These are phyloP conservation scores for Fusarium chuoi DNA, from an alignment of 2,329 filamentous ascomycete genomes.

Conservation along the genomic window DNA sequence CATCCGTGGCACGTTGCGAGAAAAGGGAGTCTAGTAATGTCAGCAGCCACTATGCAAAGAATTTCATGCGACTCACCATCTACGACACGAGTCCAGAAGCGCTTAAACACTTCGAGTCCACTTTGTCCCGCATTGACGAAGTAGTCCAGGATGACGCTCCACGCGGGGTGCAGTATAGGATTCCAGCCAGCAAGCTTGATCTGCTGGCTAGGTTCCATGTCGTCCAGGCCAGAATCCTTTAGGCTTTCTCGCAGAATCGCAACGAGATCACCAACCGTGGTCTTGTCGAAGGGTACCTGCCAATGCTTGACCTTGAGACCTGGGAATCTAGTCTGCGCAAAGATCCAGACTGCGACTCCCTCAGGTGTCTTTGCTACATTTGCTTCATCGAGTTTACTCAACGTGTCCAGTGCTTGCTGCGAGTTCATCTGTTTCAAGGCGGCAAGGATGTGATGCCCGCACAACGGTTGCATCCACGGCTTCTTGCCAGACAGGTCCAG, in stretches of 20 bases:
- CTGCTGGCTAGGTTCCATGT: slow-evolving; percentile 44
- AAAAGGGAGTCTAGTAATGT: slow-evolving; percentile 77
- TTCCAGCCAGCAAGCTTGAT: slow-evolving; percentile 79
- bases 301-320: slow-evolving; percentile 75
- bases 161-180: slow-evolving; percentile 85
- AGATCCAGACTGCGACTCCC: slow-evolving; percentile 89
- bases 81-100: slow-evolving; percentile 88
- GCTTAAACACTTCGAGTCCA: slow-evolving; percentile 66
- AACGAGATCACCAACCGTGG: slow-evolving; percentile 74
- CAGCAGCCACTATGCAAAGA: slow-evolving; percentile 30
- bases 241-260: slow-evolving; percentile 83
- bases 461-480: slow-evolving; percentile 40
- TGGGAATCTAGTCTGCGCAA: slow-evolving; percentile 71
- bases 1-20: slow-evolving; percentile 81
- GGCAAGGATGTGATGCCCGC: neutral
- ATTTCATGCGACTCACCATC: slow-evolving; percentile 73
- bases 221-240: slow-evolving; percentile 57
- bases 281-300: slow-evolving; percentile 78
- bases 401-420: slow-evolving; percentile 64
- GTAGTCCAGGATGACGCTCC: slow-evolving; percentile 78
- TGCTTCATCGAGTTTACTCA: slow-evolving; percentile 70
- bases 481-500: slow-evolving; percentile 63
- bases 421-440: slow-evolving; percentile 60
- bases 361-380: slow-evolving; percentile 84
- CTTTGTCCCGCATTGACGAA: slow-evolving; percentile 55